Base-by-base conservation (phyloP, 306 rosid genomes). In the Benincasa hispida region DNA sequence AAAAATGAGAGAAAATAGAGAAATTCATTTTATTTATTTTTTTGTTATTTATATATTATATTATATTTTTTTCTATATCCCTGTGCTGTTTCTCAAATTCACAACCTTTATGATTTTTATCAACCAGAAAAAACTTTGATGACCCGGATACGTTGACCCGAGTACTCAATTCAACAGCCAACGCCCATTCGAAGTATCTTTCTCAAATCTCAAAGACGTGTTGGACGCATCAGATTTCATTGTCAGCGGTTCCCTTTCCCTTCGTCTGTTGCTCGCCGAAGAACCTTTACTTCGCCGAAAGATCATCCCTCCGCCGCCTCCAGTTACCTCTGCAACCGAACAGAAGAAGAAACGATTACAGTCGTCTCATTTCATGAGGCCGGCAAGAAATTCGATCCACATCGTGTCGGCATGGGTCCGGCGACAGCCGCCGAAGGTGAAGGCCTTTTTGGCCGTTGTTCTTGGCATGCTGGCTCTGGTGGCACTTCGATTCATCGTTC, bases 351-450 rank as follows among this genome's bases (percentile, higher is more conserved):
- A 41, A 32, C 32, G 74, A 35, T 42, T 21, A 21, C n/a, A 67
- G 5, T 39, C 10, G 2, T 67, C n/a, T 54, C 48, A 89, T 88
- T 37, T 60, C 47, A 89, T 88, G 94, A 89, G 87, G 91, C 80
- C 84, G 66, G 83, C 76, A 79, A 87, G 6, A 66, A 89, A 72
- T 68, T 76, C 88, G 87, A 91, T 93, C 86, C 90, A 89, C 73
- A 80, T 86, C 11, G 81, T 84, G 4, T 61, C 87, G 34, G 79
- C 86, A 87, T 93, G 98, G 96, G 84, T 91, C 53, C 85, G 95
- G 48, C 87, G 90, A 32, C 95, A 93, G 57, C 98, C 98, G 5
- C 94, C 98, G 19, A 93, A 93, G 85, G 95, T 89, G 41, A 91
- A 93, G 87, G 96, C 90, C 79, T 93, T 89, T 84, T 78, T 93